phyloP scores from a whole-genome alignment of 257 asterid species.

The Scutellaria minor region DNA sequence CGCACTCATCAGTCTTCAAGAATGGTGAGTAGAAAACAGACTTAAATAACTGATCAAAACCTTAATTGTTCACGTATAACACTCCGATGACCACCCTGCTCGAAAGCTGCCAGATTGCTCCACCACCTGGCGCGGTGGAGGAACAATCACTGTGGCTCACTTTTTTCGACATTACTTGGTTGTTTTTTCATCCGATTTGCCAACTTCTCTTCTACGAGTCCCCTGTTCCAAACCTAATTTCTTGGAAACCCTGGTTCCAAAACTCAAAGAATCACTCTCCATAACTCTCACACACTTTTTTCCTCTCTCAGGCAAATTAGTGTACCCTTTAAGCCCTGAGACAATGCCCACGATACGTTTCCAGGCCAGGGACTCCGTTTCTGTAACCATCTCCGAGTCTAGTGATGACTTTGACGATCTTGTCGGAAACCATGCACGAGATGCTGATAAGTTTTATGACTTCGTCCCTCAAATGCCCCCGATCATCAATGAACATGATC shows the following conservation, averaged over 20 bases:
- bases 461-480: conserved; percentile 47
- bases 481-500: conserved; percentile 10
- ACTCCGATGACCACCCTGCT: neutral
- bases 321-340: conserved; percentile 32
- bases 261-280: conserved; percentile 56
- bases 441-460: conserved; percentile 49
- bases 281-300: conserved; percentile 53
- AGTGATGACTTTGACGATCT: conserved; percentile 43
- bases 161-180: conserved; percentile 19
- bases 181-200: conserved; percentile 39
- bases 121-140: conserved; percentile 3
- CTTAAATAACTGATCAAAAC: neutral
- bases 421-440: conserved; percentile 40
- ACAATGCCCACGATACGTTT: conserved; percentile 44
- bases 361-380: conserved; percentile 44
- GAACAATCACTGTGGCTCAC: conserved; percentile 25
- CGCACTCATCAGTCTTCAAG: no score
- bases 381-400: conserved; percentile 42
- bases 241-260: conserved; percentile 43
- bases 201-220: conserved; percentile 49
- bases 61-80: neutral
- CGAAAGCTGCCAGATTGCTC: conserved; percentile 12
- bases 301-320: conserved; percentile 49
- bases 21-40: neutral
- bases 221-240: conserved; percentile 35